Percentiles rank a stretch among this genome's conserved stretches.
These are phyloP conservation scores for Populus tomentosa DNA, from an alignment of 441 rosid genomes.

Conservation along the genomic window DNA sequence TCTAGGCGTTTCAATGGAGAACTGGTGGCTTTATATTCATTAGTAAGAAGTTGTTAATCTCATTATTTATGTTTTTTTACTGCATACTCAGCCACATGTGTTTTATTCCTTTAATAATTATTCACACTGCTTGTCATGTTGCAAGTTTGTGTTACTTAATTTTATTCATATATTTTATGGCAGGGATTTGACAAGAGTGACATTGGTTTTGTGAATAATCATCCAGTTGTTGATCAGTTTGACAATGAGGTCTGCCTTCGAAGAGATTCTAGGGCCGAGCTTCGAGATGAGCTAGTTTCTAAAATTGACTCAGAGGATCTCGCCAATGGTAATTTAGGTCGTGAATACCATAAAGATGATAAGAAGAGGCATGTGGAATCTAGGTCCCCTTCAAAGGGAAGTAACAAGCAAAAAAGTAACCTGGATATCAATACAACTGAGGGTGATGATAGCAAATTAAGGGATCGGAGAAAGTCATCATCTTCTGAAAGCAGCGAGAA, in stretches of 20 bases:
- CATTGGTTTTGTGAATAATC: slow-evolving; percentile 10
- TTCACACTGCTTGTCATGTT: not conserved
- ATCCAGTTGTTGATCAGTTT: slow-evolving; percentile 4
- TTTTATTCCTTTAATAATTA: slow-evolving; percentile 11
- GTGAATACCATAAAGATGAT: slow-evolving; percentile 25
- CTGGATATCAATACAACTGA: slow-evolving; percentile 24
- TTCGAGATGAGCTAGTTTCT: slow-evolving; percentile 23
- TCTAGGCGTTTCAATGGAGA: slow-evolving; percentile 65
- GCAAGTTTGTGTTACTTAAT: slow-evolving; percentile 15
- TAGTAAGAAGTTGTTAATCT: slow-evolving; percentile 77
- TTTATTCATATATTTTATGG: slow-evolving; percentile 12
- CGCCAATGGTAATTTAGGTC: slow-evolving; percentile 30
- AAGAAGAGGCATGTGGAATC: slow-evolving; percentile 12
- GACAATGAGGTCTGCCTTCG: slow-evolving; percentile 12
- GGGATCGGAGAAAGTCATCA: slow-evolving; percentile 28
- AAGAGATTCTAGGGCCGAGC: slow-evolving; percentile 18
- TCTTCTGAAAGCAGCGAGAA: slow-evolving; percentile 37
- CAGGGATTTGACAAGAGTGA: slow-evolving; percentile 30
- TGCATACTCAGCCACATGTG: slow-evolving; percentile 11
- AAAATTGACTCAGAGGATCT: slow-evolving; percentile 18
- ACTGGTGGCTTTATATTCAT: slow-evolving; percentile 73
- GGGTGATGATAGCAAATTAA: slow-evolving; percentile 25
- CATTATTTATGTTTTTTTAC: slow-evolving; percentile 11
- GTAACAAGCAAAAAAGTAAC: slow-evolving; percentile 31
- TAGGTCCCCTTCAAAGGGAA: slow-evolving; percentile 30